Evolutionary conservation across 1,284 basidiomycete species (phyloP), one percentile per base, ranked within the genome.

Genomic region (Ganoderma lingzhi): DNA sequence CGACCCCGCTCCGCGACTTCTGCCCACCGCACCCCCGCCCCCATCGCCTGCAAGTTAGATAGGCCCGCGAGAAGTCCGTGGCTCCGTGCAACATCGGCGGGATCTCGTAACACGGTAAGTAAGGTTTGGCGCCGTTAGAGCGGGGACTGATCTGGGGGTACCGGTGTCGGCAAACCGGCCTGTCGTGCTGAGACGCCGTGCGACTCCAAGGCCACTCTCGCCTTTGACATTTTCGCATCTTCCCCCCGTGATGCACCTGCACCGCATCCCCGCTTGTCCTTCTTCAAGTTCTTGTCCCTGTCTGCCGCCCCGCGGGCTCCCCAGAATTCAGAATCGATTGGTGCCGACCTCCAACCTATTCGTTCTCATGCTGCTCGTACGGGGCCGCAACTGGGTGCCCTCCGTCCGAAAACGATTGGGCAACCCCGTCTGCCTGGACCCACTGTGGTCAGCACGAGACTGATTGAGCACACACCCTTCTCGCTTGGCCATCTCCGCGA

Each of bases 401-500:
- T 15, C 28, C 51, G 19, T 23, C 45, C 45, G 19, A 8, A 8
- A 30, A 14, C n/a, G n/a, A 23, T 23, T 2, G 23, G 48, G 48
- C 23, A 3, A 23, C 48, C 12, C 48, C 23, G 23, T 28, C 48
- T 28, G 48, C 10, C 48, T 15, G 8, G 30, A 19, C 14, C 32
- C 64, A 51, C 56, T 42, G 55, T 35, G 60, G 65, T 62, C 51
- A 66, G 65, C 65, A 66, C 65, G 65, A 48, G 65, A 66, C 61
- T 62, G 44, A 62, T 66, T 51, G 58, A 61, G 48, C 59, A 62
- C 37, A n/a, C 65, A 28, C 58, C 2, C 35, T 9, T n/a, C 2
- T 66, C 65, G 65, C 65, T 66, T 51, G 41, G n/a, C 12, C 8
- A 62, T 61, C 65, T 32, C 28, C 55, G 39, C 37, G 37, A 64